Conservation (phyloP, 2,329 filamentous ascomycete genomes). For the Diaporthe aspalathi region DNA sequence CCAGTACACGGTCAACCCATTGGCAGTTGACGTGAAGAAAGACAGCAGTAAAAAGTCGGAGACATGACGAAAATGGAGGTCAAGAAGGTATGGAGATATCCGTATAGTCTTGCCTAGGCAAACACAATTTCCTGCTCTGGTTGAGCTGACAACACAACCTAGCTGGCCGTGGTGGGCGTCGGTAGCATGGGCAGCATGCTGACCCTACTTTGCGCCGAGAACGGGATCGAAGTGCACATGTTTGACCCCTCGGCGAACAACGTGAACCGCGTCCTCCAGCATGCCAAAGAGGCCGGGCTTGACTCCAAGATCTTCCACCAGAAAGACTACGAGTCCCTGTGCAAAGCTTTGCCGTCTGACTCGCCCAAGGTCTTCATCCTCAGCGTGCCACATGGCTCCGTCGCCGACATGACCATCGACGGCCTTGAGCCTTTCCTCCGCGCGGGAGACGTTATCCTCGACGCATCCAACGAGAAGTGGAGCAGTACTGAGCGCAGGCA, state of each 20-base stretch:
- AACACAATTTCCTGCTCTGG: not conserved
- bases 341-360: slow-evolving; percentile 54
- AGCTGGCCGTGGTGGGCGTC: slow-evolving; percentile 68
- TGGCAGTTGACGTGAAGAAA: not conserved
- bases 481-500: slow-evolving; percentile 73
- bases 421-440: slow-evolving; percentile 59
- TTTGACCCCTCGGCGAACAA: slow-evolving; percentile 61
- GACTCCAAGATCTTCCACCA: slow-evolving; percentile 47
- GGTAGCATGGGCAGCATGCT: slow-evolving; percentile 72
- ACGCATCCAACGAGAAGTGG: slow-evolving; percentile 77
- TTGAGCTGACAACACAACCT: not conserved
- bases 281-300: slow-evolving; percentile 47
- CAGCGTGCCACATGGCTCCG: slow-evolving; percentile 60
- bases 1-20: slow-evolving; percentile 27
- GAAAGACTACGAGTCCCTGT: slow-evolving; percentile 61
- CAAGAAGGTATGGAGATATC: slow-evolving; percentile 18
- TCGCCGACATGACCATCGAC: slow-evolving; percentile 53
- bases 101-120: not conserved
- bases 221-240: slow-evolving; percentile 64
- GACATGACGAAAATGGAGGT: slow-evolving; percentile 22
- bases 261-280: slow-evolving; percentile 56
- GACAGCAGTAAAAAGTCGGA: not conserved
- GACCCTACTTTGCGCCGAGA: slow-evolving; percentile 68
- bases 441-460: slow-evolving; percentile 74
- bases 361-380: slow-evolving; percentile 63